Evolutionary conservation across 768 basidiomycete genomes (phyloP).

Genomic region (Amanita pseudoporphyria): DNA sequence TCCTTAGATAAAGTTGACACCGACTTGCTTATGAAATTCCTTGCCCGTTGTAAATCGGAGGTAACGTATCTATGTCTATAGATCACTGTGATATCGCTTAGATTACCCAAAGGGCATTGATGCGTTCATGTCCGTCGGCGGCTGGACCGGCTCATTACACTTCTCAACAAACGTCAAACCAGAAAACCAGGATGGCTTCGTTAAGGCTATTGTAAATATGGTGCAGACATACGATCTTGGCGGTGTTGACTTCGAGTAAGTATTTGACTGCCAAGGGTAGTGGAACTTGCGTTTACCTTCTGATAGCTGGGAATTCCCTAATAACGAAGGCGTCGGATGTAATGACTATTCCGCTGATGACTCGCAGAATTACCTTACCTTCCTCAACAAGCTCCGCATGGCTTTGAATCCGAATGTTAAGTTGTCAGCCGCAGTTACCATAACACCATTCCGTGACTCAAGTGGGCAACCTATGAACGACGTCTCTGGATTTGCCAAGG

Average conservation of each 20-base stretch:
- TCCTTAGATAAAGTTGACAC: constrained; percentile 33
- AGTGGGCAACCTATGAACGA: constrained; percentile 55
- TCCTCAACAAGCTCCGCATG: constrained; percentile 59
- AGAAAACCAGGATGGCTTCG: constrained; percentile 51
- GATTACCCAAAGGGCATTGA: constrained; percentile 33
- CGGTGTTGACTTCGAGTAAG: constrained; percentile 48
- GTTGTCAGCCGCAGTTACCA: constrained; percentile 38
- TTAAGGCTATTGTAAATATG: constrained; percentile 43
- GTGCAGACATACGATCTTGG: constrained; percentile 42
- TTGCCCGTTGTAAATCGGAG: constrained; percentile 33
- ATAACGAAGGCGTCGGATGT: constrained; percentile 52
- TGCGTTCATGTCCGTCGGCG: constrained; percentile 55
- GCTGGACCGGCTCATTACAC: constrained; percentile 56
- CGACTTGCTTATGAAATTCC: constrained; percentile 43
- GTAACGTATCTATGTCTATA: constrained; percentile 16
- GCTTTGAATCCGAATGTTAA: constrained; percentile 44
- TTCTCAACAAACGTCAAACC: constrained; percentile 55
- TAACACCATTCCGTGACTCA: constrained; percentile 32
- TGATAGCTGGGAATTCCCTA: constrained; percentile 77
- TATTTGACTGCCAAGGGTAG: not conserved
- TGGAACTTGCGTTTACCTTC: not conserved
- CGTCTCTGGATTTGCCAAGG: constrained; percentile 61
- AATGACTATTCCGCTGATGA: constrained; percentile 56
- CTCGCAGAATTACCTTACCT: constrained; percentile 65
- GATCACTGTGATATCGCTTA: not conserved